Evolutionary conservation across 2,329 filamentous ascomycete species (phyloP).

Genomic region (Aspergillus sp.): DNA sequence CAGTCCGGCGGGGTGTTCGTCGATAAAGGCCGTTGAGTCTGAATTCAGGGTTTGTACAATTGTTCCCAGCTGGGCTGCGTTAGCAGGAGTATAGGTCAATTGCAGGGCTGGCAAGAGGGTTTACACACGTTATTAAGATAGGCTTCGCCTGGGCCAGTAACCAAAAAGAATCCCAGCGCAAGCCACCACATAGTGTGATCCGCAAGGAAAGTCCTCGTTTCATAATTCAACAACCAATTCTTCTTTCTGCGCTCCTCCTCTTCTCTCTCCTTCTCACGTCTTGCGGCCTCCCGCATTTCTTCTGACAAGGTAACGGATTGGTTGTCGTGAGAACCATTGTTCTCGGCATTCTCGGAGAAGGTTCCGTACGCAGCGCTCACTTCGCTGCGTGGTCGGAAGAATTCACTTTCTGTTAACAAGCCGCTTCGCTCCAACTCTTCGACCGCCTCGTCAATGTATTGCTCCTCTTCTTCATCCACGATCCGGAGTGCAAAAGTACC

Average conservation of each 20-base stretch:
- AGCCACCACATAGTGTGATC: constrained; percentile 97
- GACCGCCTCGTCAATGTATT: constrained; percentile 84
- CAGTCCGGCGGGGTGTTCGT: constrained; percentile 58
- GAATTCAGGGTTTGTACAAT: constrained; percentile 83
- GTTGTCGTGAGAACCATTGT: constrained; percentile 42
- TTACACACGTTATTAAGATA: constrained; percentile 83
- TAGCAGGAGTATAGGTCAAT: neutral
- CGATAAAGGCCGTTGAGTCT: constrained; percentile 53
- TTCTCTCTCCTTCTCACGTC: constrained; percentile 45
- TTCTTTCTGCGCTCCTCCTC: constrained; percentile 71
- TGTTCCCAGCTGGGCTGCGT: constrained; percentile 64
- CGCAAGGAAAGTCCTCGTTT: constrained; percentile 78
- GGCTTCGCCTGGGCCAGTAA: constrained; percentile 92
- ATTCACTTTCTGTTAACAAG: constrained; percentile 67
- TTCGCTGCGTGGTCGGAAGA: constrained; percentile 60
- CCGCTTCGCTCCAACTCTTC: constrained; percentile 90
- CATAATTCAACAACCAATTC: constrained; percentile 85
- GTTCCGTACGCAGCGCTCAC: constrained; percentile 47
- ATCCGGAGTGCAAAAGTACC: constrained; percentile 74
- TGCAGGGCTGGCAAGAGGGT: too few relatives aligned
- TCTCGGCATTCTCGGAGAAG: constrained; percentile 41
- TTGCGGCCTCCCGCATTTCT: constrained; percentile 25
- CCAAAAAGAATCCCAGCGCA: constrained; percentile 84
- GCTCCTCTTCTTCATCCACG: constrained; percentile 72
- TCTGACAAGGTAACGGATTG: constrained; percentile 29